These are phyloP conservation scores for Suillus hirtellus DNA, from an alignment of 768 basidiomycete genomes.

Conservation along the genomic window DNA sequence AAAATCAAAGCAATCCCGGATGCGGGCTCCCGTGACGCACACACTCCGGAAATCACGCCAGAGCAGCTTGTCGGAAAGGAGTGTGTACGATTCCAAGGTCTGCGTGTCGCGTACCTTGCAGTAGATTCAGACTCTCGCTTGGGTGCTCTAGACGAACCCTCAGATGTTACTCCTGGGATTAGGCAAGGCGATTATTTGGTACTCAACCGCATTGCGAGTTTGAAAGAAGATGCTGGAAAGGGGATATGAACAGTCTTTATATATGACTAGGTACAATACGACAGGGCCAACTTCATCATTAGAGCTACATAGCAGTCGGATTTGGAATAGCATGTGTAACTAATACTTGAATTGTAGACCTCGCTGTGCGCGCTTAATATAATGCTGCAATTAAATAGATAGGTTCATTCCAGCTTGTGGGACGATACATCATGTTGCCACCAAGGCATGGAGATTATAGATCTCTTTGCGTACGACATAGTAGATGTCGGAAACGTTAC, in stretches of 20 bases:
- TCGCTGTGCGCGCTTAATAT: not conserved
- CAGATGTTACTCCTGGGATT: conserved; percentile 39
- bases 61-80: conserved; percentile 88
- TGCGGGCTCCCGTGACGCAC: conserved; percentile 39
- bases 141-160: conserved; percentile 59
- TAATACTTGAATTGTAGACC: not conserved
- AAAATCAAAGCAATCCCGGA: conserved; percentile 52
- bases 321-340: not conserved
- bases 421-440: conserved; percentile 53
- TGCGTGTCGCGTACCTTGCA: conserved; percentile 93
- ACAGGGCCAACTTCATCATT: not conserved
- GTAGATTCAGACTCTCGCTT: conserved; percentile 85
- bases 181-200: conserved; percentile 79
- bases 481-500: conserved; percentile 84
- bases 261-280: not conserved
- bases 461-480: conserved; percentile 88
- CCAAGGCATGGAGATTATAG: conserved; percentile 87
- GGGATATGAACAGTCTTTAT: conserved; percentile 18
- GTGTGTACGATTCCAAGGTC: conserved; percentile 93
- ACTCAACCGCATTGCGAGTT: conserved; percentile 87
- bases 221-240: conserved; percentile 95
- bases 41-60: conserved; percentile 67
- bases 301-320: not conserved
- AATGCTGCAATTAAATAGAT: not conserved
- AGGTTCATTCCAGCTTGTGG: not conserved